Evolutionary conservation across 31 red algal species (phyloP), one percentile per base, ranked within the genome.

Genomic region (Pterothamnion heteromorphum): DNA sequence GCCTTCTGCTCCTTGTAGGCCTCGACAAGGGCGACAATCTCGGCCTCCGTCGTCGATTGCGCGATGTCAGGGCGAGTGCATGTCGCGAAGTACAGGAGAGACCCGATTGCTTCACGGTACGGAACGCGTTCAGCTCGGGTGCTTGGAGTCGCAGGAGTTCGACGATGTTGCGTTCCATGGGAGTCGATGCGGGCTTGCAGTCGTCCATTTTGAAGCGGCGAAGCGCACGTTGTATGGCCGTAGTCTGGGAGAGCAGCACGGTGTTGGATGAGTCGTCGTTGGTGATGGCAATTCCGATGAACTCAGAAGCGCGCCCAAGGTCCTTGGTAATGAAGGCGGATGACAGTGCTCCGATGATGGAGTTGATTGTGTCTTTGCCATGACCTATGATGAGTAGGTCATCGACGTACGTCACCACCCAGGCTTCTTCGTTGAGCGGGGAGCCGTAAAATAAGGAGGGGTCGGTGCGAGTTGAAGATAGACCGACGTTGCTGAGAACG

Each of bases 401-500:
- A 93, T 93, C 90, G 22, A 87, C 90, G 27, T 92, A 92, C 32
- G 44, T 26, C 35, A 41, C 32, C 21, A 86, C 76, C 3, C 4
- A 92, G 32, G 35, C 18, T 1, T 86, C 90, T 5, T 37, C 14
- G 32, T 72, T 23, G 57, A 30, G 1, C 21, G 36, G 74, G 3
- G 24, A 34, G 0, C 44, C 88, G 38, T 36, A 22, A 72, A 72
- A 90, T 1, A 72, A 26, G 34, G 44, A 44, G 2, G 44, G 24
- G 41, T 72, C 57, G n/a, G 44, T 37, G 14, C 33, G 44, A 0
- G 36, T 5, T 23, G 20, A 23, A 9, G 36, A 74, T 4, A 90
- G 57, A 26, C 5, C 9, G 20, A 31, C 3, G 1, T 4, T 1
- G 1, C 86, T 89, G n/a, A 91, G 23, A 34, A 32, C 43, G 1